Percentiles rank a stretch among this genome's conserved stretches.
phyloP scores from a whole-genome alignment of 2,329 filamentous ascomycete species.

The Aureobasidium pullulans region DNA sequence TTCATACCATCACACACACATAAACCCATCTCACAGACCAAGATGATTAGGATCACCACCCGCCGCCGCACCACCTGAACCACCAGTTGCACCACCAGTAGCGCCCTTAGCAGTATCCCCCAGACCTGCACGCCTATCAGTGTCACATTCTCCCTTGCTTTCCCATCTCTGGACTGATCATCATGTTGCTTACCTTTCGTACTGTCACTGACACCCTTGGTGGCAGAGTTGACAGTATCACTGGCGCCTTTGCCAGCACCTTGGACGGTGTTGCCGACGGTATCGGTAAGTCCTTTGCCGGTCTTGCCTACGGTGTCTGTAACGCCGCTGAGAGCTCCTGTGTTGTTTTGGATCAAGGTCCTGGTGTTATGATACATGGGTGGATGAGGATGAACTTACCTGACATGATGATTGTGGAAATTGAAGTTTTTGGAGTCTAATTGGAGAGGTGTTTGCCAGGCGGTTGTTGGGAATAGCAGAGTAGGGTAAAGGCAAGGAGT shows the following conservation, averaged over 20 bases:
- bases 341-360: background rate
- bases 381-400: too few species aligned
- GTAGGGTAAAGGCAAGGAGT: too few species aligned
- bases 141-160: background rate
- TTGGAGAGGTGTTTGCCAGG: too few species aligned
- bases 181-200: slow-evolving; percentile 12
- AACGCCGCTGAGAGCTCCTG: slow-evolving; percentile 19
- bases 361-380: background rate
- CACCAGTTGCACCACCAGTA: background rate
- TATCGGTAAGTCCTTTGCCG: slow-evolving; percentile 21
- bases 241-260: slow-evolving; percentile 15
- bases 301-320: slow-evolving; percentile 29
- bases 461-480: too few species aligned
- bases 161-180: too few species aligned
- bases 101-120: slow-evolving; percentile 2
- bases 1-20: background rate
- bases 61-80: background rate
- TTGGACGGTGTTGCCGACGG: slow-evolving; percentile 26
- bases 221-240: slow-evolving; percentile 14
- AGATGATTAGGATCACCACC: slow-evolving; percentile 6
- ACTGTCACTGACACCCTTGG: slow-evolving; percentile 17
- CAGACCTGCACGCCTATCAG: background rate
- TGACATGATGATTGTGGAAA: too few species aligned
- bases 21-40: background rate
- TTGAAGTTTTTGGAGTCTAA: too few species aligned